Evolutionary conservation across 2,329 filamentous ascomycete species (phyloP), one percentile per base, ranked within the genome.

Genomic region (Colletotrichum spinosum): DNA sequence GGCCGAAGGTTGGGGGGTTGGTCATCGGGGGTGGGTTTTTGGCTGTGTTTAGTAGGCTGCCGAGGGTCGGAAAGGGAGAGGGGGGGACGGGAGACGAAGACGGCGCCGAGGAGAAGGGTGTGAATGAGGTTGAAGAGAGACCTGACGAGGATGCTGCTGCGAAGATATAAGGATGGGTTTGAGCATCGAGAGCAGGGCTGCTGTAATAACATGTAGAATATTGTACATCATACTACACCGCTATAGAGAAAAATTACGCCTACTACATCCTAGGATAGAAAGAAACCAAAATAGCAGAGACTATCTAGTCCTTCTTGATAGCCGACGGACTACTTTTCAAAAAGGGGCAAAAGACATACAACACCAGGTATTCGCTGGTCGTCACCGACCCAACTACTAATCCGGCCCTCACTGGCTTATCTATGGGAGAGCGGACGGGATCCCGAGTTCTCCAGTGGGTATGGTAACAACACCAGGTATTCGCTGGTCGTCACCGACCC

Each of bases 21-120:
- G 67, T 81, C 34, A 76, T 72, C 0, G 79, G 79, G 0, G 79
- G 79, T 33, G 79, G 79, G 1, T 81, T 81, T 54, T 70, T 81
- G 17, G 78, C 76, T 17, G 74, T 81, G 6, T 70, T 78, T 53
- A 62, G 48, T 41, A 67, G 50, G 49, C 34, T 65, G 34, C 17
- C 39, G 7, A 37, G 15, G 13, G 41, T 17, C 9, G 25, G 4
- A 25, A 25, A 25, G 25, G 25, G 25, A 25, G 25, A 25, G 25
- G 25, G 25, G 25, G 25, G 25, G 25, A 25, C 25, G 25, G 25
- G 25, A 25, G 25, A 25, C 25, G 25, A 25, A 25, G 25, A 25
- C 4, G 25, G 25, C 25, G 25, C 4, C 25, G 25, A 25, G 25
- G 25, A 25, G 3, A 25, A 9, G 25, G 37, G 38, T 15, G 33